Percentiles rank a stretch among this genome's conserved stretches.
Evolutionary conservation across 139 green algal species (phyloP).

Genomic region (Auxenochlorella pyrenoidosa): DNA sequence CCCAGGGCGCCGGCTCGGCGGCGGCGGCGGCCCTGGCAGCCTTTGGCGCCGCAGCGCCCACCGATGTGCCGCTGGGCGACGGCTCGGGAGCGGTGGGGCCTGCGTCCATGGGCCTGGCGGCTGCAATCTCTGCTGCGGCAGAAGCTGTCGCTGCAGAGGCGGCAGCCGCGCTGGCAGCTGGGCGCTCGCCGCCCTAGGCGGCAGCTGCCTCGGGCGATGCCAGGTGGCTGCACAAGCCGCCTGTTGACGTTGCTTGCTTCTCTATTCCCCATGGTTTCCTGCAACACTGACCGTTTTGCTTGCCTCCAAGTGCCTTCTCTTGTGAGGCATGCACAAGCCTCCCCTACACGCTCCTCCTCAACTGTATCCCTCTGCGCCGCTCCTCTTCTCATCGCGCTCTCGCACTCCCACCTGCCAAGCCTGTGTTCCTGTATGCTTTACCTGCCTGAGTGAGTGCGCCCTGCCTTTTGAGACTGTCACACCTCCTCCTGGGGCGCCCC

Average conservation of each 20-base stretch:
- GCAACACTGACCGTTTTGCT: not conserved
- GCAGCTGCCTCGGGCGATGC: not conserved
- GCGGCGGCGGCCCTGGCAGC: not conserved
- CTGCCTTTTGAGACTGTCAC: too few relatives aligned
- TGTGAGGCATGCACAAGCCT: not conserved
- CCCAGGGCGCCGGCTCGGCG: not conserved
- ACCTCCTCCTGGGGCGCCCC: too few relatives aligned
- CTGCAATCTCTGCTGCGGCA: not conserved
- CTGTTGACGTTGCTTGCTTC: not conserved
- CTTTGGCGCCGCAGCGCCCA: not conserved
- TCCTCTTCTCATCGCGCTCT: too few relatives aligned
- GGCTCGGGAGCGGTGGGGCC: not conserved
- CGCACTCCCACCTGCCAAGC: too few relatives aligned
- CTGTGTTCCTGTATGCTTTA: too few relatives aligned
- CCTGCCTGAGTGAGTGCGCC: too few relatives aligned
- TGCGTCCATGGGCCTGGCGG: not conserved
- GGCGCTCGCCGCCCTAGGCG: not conserved
- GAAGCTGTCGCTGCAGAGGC: not conserved
- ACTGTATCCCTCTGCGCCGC: too few relatives aligned
- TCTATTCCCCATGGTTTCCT: not conserved
- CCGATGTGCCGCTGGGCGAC: not conserved
- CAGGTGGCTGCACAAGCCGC: not conserved
- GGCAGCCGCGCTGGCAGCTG: not conserved
- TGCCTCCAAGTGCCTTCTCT: not conserved
- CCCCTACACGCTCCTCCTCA: not conserved